Conservation (phyloP, 768 basidiomycete species). For the Leccinum boreale region DNA sequence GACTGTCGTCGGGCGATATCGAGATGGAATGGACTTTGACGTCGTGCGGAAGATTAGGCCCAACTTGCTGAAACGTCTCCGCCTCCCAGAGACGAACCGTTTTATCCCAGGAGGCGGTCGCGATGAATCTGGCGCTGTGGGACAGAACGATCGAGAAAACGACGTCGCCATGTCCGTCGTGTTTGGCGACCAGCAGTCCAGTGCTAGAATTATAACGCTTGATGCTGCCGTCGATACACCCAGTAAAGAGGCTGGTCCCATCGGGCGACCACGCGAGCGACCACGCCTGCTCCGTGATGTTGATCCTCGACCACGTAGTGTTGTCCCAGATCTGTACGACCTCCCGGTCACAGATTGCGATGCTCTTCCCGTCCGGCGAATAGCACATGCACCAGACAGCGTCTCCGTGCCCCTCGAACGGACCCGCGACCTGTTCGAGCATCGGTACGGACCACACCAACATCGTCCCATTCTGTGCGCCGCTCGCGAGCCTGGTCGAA, state of each 20-base stretch:
- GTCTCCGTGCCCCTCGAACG: slow-evolving; percentile 9
- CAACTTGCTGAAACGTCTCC: slow-evolving; percentile 14
- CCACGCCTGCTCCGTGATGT: slow-evolving; percentile 14
- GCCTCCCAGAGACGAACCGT: slow-evolving; percentile 30
- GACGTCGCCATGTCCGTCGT: slow-evolving; percentile 15
- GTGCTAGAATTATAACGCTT: slow-evolving; percentile 8
- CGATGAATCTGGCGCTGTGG: slow-evolving; percentile 17
- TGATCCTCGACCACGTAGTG: not conserved
- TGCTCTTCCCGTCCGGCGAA: slow-evolving; percentile 16
- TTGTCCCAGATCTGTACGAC: slow-evolving; percentile 17
- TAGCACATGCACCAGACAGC: slow-evolving; percentile 17
- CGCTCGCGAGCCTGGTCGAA: slow-evolving; percentile 14
- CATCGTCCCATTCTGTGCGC: slow-evolving; percentile 16
- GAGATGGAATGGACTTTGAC: slow-evolving; percentile 10
- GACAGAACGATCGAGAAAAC: slow-evolving; percentile 22
- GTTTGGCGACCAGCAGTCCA: not conserved
- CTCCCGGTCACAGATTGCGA: slow-evolving; percentile 21
- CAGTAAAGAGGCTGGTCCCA: slow-evolving; percentile 13
- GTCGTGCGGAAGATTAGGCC: slow-evolving; percentile 15
- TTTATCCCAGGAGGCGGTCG: slow-evolving; percentile 27
- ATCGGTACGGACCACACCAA: slow-evolving; percentile 13
- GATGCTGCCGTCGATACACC: slow-evolving; percentile 16
- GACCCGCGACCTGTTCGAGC: slow-evolving; percentile 7
- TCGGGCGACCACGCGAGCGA: slow-evolving; percentile 21
- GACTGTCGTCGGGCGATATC: slow-evolving; percentile 12